phyloP scores from a whole-genome alignment of 345 rosid species.

The Hibiscus trionum region DNA sequence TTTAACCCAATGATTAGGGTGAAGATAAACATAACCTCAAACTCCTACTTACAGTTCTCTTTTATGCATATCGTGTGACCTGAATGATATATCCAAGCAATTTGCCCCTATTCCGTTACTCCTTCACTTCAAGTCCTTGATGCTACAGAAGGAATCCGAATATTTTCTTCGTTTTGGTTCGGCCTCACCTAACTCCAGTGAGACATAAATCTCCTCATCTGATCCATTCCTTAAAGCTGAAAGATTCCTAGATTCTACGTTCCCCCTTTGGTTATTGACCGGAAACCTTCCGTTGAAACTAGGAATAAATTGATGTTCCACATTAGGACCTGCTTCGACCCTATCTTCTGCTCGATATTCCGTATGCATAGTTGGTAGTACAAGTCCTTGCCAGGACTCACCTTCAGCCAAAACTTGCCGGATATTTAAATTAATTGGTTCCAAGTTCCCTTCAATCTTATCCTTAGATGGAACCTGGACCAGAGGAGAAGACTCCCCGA shows the following conservation, averaged over 20 bases:
- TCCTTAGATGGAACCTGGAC: constrained; percentile 30
- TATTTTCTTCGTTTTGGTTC: constrained; percentile 32
- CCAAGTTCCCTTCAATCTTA: constrained; percentile 48
- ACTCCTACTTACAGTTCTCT: background rate
- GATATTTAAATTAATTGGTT: constrained; percentile 55
- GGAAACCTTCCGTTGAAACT: constrained; percentile 45
- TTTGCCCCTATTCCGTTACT: background rate
- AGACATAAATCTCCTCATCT: constrained; percentile 42
- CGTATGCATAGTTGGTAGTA: constrained; percentile 22
- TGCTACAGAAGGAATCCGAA: background rate
- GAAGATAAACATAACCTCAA: background rate
- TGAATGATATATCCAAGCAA: background rate
- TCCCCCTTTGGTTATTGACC: constrained; percentile 18
- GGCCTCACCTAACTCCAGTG: constrained; percentile 65
- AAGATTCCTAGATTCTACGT: constrained; percentile 39
- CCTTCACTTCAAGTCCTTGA: constrained; percentile 8
- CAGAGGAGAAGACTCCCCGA: constrained; percentile 62
- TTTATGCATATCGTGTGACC: background rate
- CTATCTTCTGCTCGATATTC: constrained; percentile 45
- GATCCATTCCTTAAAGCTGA: constrained; percentile 46
- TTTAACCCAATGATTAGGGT: constrained; percentile 1
- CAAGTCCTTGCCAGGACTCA: constrained; percentile 27
- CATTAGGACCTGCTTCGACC: constrained; percentile 27
- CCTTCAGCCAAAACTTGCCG: constrained; percentile 40
- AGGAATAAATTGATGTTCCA: constrained; percentile 83